Percentiles rank a stretch among this genome's conserved stretches.
phyloP scores from a whole-genome alignment of 2,329 filamentous ascomycete genomes.

The Cladosporium austrohemisphaericum region DNA sequence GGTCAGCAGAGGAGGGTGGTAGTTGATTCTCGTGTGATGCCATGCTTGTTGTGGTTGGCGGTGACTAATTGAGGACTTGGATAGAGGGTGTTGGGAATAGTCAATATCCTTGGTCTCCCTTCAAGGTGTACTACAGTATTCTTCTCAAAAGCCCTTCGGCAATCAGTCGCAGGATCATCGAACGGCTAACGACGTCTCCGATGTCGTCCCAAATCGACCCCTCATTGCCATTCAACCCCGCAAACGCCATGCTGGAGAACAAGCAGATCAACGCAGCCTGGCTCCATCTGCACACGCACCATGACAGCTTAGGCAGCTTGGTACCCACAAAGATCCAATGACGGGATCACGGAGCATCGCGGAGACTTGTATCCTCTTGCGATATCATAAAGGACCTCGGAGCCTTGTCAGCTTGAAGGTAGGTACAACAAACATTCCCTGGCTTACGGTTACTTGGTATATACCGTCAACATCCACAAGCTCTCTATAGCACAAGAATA shows the following conservation, averaged over 20 bases:
- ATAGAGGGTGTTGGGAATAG: no score
- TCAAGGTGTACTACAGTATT: no score
- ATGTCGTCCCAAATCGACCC: conserved; percentile 5
- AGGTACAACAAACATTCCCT: no score
- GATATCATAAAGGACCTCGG: no score
- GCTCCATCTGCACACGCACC: background rate
- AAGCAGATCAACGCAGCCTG: background rate
- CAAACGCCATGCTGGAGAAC: background rate
- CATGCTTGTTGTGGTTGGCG: conserved; percentile 7
- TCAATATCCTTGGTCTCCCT: no score
- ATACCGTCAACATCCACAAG: no score
- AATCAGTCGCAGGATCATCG: background rate
- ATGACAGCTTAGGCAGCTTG: background rate
- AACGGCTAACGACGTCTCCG: background rate
- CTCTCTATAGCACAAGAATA: background rate
- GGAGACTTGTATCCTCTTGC: background rate
- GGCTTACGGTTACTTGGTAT: no score
- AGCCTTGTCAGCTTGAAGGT: no score
- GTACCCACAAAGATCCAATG: background rate
- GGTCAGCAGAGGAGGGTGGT: conserved; percentile 22
- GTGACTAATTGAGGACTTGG: background rate
- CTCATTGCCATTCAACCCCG: conserved; percentile 8
- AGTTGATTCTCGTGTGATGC: conserved; percentile 11
- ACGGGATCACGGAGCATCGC: background rate
- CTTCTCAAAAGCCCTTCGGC: no score